phyloP scores from a whole-genome alignment of 2,329 filamentous ascomycete species.

The Pseudogymnoascus sp. region DNA sequence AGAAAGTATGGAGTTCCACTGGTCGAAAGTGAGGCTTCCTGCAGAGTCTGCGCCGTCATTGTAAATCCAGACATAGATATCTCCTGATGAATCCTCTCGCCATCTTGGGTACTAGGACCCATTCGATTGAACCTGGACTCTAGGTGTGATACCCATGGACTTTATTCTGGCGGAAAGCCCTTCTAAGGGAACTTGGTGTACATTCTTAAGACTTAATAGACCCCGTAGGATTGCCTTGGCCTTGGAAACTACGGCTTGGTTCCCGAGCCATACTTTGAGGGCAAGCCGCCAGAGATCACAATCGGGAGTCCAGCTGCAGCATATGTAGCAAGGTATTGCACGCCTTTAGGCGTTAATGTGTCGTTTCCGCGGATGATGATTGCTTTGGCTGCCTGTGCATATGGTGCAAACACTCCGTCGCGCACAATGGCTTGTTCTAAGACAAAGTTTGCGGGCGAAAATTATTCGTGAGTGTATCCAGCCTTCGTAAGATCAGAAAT shows the following conservation, averaged over 20 bases:
- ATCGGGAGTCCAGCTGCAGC: not conserved
- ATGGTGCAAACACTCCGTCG: not conserved
- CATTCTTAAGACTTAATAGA: conserved; percentile 26
- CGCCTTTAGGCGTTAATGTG: not conserved
- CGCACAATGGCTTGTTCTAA: not conserved
- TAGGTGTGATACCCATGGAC: conserved; percentile 27
- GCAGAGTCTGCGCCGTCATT: conserved; percentile 24
- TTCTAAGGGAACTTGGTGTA: conserved; percentile 25
- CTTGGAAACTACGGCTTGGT: not conserved
- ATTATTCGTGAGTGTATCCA: conserved; percentile 14
- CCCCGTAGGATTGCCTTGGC: not conserved
- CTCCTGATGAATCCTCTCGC: conserved; percentile 23
- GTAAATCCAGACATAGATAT: conserved; percentile 33
- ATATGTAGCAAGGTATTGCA: not conserved
- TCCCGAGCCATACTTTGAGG: not conserved
- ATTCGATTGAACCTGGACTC: conserved; percentile 21
- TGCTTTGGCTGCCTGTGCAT: not conserved
- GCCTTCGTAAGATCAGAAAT: not conserved
- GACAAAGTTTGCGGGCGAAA: not conserved
- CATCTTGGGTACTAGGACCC: conserved; percentile 31
- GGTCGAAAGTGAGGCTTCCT: conserved; percentile 25
- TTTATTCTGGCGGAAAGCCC: conserved; percentile 27
- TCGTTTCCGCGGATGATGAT: conserved; percentile 19
- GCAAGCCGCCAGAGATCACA: conserved; percentile 21
- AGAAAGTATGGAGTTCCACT: conserved; percentile 30